Percentiles rank a stretch among this genome's conserved stretches.
These are phyloP conservation scores for Mangifera indica DNA, from an alignment of 345 rosid species.

Conservation along the genomic window DNA sequence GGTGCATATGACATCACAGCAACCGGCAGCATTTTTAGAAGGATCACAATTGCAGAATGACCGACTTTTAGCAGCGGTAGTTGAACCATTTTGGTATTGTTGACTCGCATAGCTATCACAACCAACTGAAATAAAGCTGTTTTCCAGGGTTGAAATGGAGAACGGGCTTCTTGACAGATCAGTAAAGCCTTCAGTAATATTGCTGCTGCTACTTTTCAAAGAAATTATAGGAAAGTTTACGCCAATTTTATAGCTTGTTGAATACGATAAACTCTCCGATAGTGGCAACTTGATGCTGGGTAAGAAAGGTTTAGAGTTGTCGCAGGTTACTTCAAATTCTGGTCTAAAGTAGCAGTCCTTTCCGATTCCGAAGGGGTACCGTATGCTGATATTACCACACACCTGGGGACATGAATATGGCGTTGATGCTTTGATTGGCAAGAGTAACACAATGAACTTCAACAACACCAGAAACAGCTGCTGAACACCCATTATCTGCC, in stretches of 20 bases:
- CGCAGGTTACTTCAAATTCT: background rate
- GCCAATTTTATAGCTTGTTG: too few relatives aligned
- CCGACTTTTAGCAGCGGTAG: background rate
- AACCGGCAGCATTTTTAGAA: too few relatives aligned
- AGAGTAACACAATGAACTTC: too few relatives aligned
- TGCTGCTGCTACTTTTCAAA: too few relatives aligned
- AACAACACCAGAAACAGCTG: too few relatives aligned
- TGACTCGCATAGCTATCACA: background rate
- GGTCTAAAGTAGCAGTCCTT: background rate
- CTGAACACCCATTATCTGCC: too few relatives aligned
- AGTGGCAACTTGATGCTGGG: background rate
- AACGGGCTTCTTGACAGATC: background rate
- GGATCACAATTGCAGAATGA: background rate
- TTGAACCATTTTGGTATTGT: background rate
- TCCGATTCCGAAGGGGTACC: background rate
- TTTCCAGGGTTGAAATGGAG: background rate
- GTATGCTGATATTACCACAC: background rate
- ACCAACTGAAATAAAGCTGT: background rate
- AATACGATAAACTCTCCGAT: background rate
- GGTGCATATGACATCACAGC: too few relatives aligned
- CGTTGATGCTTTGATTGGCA: background rate
- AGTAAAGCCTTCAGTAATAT: background rate
- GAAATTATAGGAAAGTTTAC: background rate
- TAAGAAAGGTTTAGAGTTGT: background rate
- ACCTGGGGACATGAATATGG: fast-evolving